Evolutionary conservation across 2,329 filamentous ascomycete species (phyloP).

Genomic region (Neofusicoccum parvum): DNA sequence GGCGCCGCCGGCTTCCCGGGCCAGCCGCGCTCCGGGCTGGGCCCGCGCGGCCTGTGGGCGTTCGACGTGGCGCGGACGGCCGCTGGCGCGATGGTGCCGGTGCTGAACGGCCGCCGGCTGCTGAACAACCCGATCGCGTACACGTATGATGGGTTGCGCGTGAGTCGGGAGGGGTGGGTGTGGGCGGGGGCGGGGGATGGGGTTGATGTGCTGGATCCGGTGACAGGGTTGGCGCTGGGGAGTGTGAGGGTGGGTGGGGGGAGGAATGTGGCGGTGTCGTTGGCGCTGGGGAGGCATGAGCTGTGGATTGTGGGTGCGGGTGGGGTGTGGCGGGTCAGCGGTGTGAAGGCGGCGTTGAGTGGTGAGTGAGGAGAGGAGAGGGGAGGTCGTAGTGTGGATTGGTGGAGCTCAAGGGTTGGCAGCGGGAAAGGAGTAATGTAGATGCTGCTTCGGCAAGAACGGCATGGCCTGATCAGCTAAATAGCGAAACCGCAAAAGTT

Average conservation of each 20-base stretch:
- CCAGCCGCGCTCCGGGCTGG: conserved; percentile 19
- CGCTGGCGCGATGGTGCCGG: not conserved
- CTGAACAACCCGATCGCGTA: conserved; percentile 24
- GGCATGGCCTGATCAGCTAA: too few relatives aligned
- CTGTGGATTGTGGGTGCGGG: conserved; percentile 24
- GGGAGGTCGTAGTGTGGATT: too few relatives aligned
- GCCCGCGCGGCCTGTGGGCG: conserved; percentile 22
- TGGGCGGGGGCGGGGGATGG: conserved; percentile 25
- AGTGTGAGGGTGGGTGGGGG: conserved; percentile 24
- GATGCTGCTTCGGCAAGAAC: too few relatives aligned
- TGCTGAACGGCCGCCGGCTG: conserved; percentile 22
- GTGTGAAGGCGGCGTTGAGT: conserved; percentile 16
- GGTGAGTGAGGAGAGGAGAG: not conserved
- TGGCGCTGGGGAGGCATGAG: conserved; percentile 23
- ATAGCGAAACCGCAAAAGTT: too few relatives aligned
- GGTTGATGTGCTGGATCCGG: conserved; percentile 25
- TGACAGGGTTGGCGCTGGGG: conserved; percentile 22
- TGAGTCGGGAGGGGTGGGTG: conserved; percentile 21
- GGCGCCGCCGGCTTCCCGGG: not conserved
- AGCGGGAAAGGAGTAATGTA: too few relatives aligned
- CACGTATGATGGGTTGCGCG: conserved; percentile 23
- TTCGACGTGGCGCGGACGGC: conserved; percentile 7
- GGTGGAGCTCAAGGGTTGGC: too few relatives aligned
- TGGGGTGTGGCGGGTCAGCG: conserved; percentile 23
- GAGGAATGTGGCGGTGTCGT: conserved; percentile 22